A percentile compares a stretch with the other conserved stretches of the same genome.
Conservation (phyloP, 1,139 yeast species). For the Blastobotrys proliferans region DNA sequence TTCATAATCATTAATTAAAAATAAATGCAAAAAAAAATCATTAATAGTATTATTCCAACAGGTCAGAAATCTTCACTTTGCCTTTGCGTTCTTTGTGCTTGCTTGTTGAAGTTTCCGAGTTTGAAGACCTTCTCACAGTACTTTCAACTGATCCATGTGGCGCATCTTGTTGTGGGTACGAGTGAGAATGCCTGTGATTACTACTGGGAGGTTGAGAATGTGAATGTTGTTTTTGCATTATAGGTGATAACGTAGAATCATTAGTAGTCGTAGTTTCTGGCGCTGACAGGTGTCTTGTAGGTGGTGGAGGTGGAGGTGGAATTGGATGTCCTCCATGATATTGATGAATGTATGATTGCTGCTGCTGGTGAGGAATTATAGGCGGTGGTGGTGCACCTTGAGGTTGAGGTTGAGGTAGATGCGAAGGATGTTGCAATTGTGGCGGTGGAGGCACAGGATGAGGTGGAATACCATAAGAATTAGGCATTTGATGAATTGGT, state of each 20-base stretch:
- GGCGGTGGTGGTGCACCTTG: constrained; percentile 26
- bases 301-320: constrained; percentile 25
- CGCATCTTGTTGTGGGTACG: neutral
- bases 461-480: neutral
- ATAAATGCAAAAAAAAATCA: neutral
- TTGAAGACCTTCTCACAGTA: too few species aligned
- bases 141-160: neutral
- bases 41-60: constrained; percentile 16
- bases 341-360: neutral
- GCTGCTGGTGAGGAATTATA: constrained; percentile 5
- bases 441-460: neutral
- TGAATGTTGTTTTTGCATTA: constrained; percentile 1
- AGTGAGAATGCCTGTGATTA: neutral
- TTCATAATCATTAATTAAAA: neutral
- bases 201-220: constrained; percentile 2
- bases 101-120: too few species aligned
- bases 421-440: neutral
- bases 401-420: constrained; percentile 21
- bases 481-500: neutral
- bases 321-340: constrained; percentile 18
- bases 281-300: neutral
- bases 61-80: constrained; percentile 38
- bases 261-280: neutral
- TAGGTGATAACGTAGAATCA: neutral
- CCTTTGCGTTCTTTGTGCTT: constrained; percentile 9